Conservation (phyloP, 441 rosid species). For the Pelargonium australe region DNA sequence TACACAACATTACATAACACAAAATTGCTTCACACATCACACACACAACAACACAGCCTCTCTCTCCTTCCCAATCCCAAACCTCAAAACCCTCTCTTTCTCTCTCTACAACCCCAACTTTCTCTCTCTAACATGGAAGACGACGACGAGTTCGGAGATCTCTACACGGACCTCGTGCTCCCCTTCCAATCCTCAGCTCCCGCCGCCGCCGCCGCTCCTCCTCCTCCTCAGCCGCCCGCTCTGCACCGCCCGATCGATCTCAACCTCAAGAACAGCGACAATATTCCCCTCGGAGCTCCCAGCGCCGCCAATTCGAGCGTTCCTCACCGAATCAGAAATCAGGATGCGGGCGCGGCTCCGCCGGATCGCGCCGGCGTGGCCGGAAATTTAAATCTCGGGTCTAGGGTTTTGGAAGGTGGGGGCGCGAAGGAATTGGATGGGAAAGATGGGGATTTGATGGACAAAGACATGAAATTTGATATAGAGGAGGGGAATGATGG, state of each 20-base stretch:
- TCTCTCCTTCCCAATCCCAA: neutral
- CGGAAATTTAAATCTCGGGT: constrained; percentile 19
- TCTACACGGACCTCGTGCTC: constrained; percentile 69
- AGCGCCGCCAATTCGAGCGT: constrained; percentile 2
- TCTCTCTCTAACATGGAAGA: constrained; percentile 50
- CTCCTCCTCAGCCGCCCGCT: constrained; percentile 23
- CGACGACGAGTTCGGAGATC: constrained; percentile 99
- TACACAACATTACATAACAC: neutral
- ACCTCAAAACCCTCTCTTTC: neutral
- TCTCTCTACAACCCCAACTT: constrained; percentile 11
- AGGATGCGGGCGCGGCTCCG: neutral
- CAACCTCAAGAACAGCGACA: constrained; percentile 35
- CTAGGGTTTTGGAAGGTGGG: constrained; percentile 42
- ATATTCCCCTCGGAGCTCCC: constrained; percentile 12
- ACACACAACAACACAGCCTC: neutral
- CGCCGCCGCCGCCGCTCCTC: constrained; percentile 24
- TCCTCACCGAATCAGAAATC: neutral
- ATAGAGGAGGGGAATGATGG: constrained; percentile 56
- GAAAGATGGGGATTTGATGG: constrained; percentile 22
- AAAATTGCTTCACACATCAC: neutral
- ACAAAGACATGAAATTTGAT: constrained; percentile 59
- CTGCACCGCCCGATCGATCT: constrained; percentile 47
- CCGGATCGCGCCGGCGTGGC: neutral
- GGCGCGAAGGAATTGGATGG: constrained; percentile 21
- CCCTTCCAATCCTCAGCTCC: constrained; percentile 41